These are phyloP conservation scores for Stylosanthes scabra DNA, from an alignment of 331 rosid species.

Conservation along the genomic window DNA sequence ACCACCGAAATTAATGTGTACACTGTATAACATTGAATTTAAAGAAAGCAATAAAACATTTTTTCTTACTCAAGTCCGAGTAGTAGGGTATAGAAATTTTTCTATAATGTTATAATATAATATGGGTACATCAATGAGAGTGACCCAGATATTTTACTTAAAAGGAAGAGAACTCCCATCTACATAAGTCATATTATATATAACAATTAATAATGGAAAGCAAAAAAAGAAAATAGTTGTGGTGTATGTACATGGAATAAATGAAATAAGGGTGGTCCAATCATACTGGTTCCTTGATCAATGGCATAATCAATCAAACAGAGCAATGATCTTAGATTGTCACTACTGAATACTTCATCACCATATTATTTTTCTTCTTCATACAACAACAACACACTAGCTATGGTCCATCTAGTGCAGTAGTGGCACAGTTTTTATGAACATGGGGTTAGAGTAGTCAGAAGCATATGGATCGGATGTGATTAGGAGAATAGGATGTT, in stretches of 20 bases:
- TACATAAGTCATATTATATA: neutral
- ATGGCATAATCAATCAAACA: constrained; percentile 38
- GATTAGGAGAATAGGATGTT: constrained; percentile 32
- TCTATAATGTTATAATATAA: neutral
- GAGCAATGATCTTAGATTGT: constrained; percentile 48
- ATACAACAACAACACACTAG: too few relatives aligned
- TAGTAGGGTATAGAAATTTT: too few relatives aligned
- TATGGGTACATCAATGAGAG: constrained; percentile 19
- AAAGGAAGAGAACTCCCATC: constrained; percentile 11
- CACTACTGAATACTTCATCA: constrained; percentile 29
- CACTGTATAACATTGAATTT: too few relatives aligned
- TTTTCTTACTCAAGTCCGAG: neutral
- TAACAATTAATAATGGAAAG: constrained; percentile 16
- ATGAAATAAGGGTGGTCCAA: constrained; percentile 51
- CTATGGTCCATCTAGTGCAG: constrained; percentile 55
- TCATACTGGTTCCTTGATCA: constrained; percentile 35
- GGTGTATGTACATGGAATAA: too few relatives aligned
- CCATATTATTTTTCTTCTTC: constrained; percentile 35
- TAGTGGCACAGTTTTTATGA: constrained; percentile 17
- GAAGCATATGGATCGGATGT: constrained; percentile 39
- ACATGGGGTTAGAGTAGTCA: constrained; percentile 25
- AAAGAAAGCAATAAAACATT: neutral
- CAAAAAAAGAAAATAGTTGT: too few relatives aligned
- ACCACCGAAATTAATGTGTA: neutral
- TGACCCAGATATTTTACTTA: constrained; percentile 32